Evolutionary conservation across 1,139 yeast species (phyloP), one percentile per base, ranked within the genome.

Genomic region (Spencermartinsiella ligniputridi): DNA sequence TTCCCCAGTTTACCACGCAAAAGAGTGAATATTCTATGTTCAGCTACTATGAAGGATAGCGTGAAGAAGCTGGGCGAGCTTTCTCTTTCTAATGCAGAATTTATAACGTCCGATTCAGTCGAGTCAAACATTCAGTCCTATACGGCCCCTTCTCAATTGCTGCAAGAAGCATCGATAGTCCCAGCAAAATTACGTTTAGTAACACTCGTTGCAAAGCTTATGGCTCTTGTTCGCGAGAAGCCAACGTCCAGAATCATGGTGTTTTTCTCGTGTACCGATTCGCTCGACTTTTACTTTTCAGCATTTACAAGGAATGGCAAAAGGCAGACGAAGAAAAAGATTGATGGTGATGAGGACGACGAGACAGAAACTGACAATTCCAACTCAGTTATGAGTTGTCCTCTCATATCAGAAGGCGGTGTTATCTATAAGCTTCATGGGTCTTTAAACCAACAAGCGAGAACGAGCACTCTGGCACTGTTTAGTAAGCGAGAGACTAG

Each of bases 101-200:
- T 85, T 75, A 76, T 88, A 9, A 72, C 75, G 17, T 64, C 67
- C 34, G 32, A 27, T 27, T 8, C 32, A 15, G n/a, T 4, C 15
- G 32, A 27, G 15, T n/a, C 32, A 8, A 27, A 27, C 32, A n/a
- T n/a, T 27, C 13, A 27, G 4, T 27, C 32, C 8, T 27, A 61
- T 45, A 57, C 56, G 18, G 97, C 95, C 0, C 98, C 99, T 0
- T 96, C 88, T 57, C 98, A 92, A 66, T 75, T 92, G 56, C 62
- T 79, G 8, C 98, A 92, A 64, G 80, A 79, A 46, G 77, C 82
- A 19, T 70, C 83, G 12, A 80, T 88, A 27, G 94, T 88, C 9
- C 97, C 99, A 1, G 95, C 97, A 6, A 92, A 92, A 60, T 71
- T 92, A 52, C 71, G 98, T 51, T 71, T 89, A 24, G 97, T 92